A percentile compares a stretch with the other conserved stretches of the same genome.
These are phyloP conservation scores for Acer saccharum DNA, from an alignment of 345 rosid genomes.

Conservation along the genomic window DNA sequence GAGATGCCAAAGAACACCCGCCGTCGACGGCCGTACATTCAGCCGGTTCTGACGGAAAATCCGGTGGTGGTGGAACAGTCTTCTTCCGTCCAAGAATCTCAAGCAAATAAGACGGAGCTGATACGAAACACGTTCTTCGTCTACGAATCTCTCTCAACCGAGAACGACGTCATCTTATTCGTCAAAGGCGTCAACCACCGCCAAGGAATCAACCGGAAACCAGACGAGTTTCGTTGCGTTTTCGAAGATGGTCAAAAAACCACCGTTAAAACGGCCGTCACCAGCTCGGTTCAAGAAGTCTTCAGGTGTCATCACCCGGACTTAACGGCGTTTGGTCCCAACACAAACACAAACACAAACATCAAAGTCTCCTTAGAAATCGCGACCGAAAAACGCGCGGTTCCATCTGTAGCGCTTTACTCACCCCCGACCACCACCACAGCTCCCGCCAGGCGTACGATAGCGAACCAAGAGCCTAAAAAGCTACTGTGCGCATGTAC, in stretches of 20 bases:
- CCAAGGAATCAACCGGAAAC: slow-evolving; percentile 49
- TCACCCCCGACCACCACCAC: neutral
- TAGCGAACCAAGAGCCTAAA: slow-evolving; percentile 13
- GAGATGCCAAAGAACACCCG: slow-evolving; percentile 51
- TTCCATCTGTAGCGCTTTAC: slow-evolving; percentile 62
- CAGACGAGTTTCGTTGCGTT: slow-evolving; percentile 58
- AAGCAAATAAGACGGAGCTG: slow-evolving; percentile 34
- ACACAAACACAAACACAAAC: slow-evolving; percentile 17
- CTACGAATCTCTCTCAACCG: slow-evolving; percentile 75
- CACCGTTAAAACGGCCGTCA: slow-evolving; percentile 57
- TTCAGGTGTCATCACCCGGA: slow-evolving; percentile 73
- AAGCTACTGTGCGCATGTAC: slow-evolving; percentile 62
- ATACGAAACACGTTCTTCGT: slow-evolving; percentile 54
- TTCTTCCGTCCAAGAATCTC: neutral
- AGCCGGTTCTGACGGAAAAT: slow-evolving; percentile 50
- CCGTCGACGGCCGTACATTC: slow-evolving; percentile 44
- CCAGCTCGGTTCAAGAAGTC: slow-evolving; percentile 82
- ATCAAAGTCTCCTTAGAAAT: slow-evolving; percentile 60
- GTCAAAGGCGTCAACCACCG: slow-evolving; percentile 76
- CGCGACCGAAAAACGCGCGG: slow-evolving; percentile 18
- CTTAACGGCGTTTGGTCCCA: slow-evolving; percentile 22
- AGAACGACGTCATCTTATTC: slow-evolving; percentile 70
- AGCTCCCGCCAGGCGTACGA: slow-evolving; percentile 32
- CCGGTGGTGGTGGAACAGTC: slow-evolving; percentile 8
- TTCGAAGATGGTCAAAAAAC: slow-evolving; percentile 39